Conservation (phyloP, 805 yeast species). For the Candida nanaspora region DNA sequence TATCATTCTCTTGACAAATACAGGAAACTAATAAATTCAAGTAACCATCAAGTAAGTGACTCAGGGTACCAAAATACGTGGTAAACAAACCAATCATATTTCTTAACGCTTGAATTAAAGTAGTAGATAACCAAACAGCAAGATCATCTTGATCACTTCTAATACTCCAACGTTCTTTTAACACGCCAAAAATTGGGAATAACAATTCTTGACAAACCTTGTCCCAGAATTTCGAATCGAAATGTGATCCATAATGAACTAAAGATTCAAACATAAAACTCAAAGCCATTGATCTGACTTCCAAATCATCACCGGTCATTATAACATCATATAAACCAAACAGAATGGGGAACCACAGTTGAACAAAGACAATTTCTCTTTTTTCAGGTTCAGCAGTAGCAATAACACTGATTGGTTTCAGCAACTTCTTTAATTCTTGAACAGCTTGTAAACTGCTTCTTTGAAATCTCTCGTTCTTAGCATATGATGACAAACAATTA, state of each 20-base stretch:
- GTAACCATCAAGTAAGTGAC: constrained; percentile 69
- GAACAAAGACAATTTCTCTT: constrained; percentile 30
- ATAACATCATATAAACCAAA: constrained; percentile 81
- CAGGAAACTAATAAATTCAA: constrained; percentile 75
- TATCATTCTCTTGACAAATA: constrained; percentile 94
- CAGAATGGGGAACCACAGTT: constrained; percentile 82
- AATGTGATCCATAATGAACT: constrained; percentile 71
- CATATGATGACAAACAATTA: constrained; percentile 69
- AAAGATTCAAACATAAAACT: constrained; percentile 76
- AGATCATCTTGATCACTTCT: constrained; percentile 73
- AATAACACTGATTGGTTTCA: constrained; percentile 48
- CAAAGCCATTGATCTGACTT: constrained; percentile 85
- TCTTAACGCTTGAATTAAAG: constrained; percentile 90
- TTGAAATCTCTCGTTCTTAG: constrained; percentile 80
- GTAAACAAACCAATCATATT: constrained; percentile 79
- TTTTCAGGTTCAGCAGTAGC: constrained; percentile 22
- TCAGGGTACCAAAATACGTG: constrained; percentile 72
- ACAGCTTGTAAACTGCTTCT: constrained; percentile 75
- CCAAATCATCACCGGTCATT: constrained; percentile 90
- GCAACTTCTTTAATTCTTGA: constrained; percentile 59
- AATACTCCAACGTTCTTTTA: constrained; percentile 69
- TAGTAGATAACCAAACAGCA: constrained; percentile 95
- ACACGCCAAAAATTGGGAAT: constrained; percentile 84
- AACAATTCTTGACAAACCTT: constrained; percentile 66
- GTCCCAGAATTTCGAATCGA: constrained; percentile 76